Conservation (phyloP, 2,329 filamentous ascomycete species). For the Orbilia blumenaviensis region DNA sequence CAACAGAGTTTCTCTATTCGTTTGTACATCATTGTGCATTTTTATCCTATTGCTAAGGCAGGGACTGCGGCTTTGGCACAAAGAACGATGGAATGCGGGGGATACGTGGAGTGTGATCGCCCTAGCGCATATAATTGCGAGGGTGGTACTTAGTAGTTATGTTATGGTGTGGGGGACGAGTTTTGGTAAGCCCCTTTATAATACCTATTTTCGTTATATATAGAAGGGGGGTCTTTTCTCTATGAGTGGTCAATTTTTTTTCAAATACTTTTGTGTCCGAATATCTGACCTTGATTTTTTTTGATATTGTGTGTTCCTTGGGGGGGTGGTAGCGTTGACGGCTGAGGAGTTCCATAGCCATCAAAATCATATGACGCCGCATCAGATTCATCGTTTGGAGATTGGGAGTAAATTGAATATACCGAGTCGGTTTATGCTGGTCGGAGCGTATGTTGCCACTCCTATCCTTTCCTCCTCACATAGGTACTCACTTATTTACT, state of each 20-base stretch:
- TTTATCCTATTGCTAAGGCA: slow-evolving; percentile 1
- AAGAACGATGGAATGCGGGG: slow-evolving; percentile 45
- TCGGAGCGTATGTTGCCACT: slow-evolving; percentile 19
- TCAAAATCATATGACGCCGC: neutral
- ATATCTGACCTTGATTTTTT: neutral
- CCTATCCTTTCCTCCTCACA: too few species aligned
- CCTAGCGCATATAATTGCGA: neutral
- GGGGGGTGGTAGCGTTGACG: slow-evolving; percentile 24
- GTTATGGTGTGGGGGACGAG: slow-evolving; percentile 20
- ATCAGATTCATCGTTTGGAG: neutral
- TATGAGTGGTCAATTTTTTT: neutral
- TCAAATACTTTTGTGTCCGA: neutral
- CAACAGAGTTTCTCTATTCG: slow-evolving; percentile 19
- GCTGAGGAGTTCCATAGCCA: neutral
- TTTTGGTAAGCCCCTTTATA: slow-evolving; percentile 31
- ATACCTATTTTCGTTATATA: too few species aligned
- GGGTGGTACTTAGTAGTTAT: slow-evolving; percentile 19
- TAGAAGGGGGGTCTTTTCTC: too few species aligned
- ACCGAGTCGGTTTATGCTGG: slow-evolving; percentile 18
- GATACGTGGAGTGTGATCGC: slow-evolving; percentile 37
- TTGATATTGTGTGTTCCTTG: too few species aligned
- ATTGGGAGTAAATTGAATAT: slow-evolving; percentile 28
- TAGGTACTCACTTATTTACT: too few species aligned
- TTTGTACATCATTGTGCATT: slow-evolving; percentile 17
- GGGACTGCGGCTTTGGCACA: slow-evolving; percentile 22